Conservation (phyloP, 768 basidiomycete species). For the Psilocybe azurescens region DNA sequence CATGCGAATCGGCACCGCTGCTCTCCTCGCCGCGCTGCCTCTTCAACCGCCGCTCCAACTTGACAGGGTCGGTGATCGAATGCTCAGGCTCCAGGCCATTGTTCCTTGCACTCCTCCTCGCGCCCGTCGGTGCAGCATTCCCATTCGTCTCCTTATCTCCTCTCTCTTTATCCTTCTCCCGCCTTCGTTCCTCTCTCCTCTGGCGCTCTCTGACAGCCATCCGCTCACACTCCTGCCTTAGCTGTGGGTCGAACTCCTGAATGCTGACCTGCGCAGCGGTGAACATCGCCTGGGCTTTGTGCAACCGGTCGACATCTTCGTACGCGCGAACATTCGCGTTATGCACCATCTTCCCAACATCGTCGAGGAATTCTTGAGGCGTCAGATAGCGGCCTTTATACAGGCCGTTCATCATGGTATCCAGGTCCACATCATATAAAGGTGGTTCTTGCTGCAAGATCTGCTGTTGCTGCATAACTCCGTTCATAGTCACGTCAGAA, state of each 20-base stretch:
- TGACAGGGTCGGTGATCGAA: conserved; percentile 73
- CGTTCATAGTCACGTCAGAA: conserved; percentile 38
- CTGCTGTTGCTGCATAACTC: conserved; percentile 40
- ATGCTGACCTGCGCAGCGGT: conserved; percentile 86
- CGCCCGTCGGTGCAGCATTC: conserved; percentile 44
- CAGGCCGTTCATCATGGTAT: conserved; percentile 85
- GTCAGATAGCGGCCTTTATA: conserved; percentile 88
- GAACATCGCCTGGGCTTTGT: conserved; percentile 88
- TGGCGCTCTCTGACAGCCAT: conserved; percentile 82
- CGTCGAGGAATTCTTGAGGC: conserved; percentile 85
- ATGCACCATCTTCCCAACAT: conserved; percentile 81
- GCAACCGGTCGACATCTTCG: conserved; percentile 76
- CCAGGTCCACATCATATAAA: conserved; percentile 89
- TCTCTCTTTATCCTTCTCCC: conserved; percentile 49
- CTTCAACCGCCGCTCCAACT: conserved; percentile 78
- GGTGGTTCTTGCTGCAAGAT: conserved; percentile 47
- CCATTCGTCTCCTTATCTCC: conserved; percentile 40
- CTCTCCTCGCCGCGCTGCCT: conserved; percentile 64
- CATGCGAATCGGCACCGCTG: conserved; percentile 52
- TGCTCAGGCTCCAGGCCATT: conserved; percentile 78
- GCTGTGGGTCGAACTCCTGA: conserved; percentile 81
- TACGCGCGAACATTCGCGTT: conserved; percentile 62
- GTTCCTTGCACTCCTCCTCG: conserved; percentile 72
- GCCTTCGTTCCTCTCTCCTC: conserved; percentile 61
- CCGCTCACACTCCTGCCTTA: conserved; percentile 83